phyloP scores from a whole-genome alignment of 305 asterid genomes.

The Rubia peregrina region DNA sequence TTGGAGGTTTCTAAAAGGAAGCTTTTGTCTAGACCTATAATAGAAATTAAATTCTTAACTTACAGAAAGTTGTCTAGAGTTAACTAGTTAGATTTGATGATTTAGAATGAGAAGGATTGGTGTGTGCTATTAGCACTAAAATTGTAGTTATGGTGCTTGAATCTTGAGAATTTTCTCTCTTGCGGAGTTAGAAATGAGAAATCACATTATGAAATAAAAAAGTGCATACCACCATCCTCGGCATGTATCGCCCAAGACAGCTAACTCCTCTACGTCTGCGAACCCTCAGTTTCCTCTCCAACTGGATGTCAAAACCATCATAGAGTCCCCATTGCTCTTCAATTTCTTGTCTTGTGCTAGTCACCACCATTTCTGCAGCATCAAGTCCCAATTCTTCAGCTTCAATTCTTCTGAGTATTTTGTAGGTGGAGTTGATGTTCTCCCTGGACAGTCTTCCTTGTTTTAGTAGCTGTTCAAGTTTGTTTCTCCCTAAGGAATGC shows the following conservation, averaged over 20 bases:
- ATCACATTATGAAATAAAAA: not conserved
- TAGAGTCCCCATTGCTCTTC: slow-evolving; percentile 71
- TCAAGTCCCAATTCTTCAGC: slow-evolving; percentile 60
- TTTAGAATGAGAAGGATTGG: not conserved
- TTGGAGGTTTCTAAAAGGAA: not conserved
- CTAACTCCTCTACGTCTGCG: slow-evolving; percentile 53
- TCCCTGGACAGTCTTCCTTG: slow-evolving; percentile 59
- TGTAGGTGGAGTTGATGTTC: slow-evolving; percentile 50
- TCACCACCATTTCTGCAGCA: slow-evolving; percentile 53
- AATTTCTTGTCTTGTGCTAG: slow-evolving; percentile 71
- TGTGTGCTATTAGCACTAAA: not conserved
- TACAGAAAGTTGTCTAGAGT: not conserved
- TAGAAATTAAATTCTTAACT: not conserved
- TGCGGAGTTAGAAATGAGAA: slow-evolving; percentile 1
- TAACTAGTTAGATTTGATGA: not conserved
- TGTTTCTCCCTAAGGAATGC: slow-evolving; percentile 60
- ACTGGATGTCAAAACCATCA: slow-evolving; percentile 54
- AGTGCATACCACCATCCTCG: slow-evolving; percentile 55
- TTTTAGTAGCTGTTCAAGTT: slow-evolving; percentile 51
- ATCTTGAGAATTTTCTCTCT: not conserved
- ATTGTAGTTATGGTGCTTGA: not conserved
- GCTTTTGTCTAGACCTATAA: not conserved
- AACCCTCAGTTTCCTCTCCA: slow-evolving; percentile 56
- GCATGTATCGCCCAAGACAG: slow-evolving; percentile 62
- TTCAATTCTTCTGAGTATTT: slow-evolving; percentile 53